Conservation (phyloP, 2,329 filamentous ascomycete genomes). For the Fusarium neocosmosporiellum region DNA sequence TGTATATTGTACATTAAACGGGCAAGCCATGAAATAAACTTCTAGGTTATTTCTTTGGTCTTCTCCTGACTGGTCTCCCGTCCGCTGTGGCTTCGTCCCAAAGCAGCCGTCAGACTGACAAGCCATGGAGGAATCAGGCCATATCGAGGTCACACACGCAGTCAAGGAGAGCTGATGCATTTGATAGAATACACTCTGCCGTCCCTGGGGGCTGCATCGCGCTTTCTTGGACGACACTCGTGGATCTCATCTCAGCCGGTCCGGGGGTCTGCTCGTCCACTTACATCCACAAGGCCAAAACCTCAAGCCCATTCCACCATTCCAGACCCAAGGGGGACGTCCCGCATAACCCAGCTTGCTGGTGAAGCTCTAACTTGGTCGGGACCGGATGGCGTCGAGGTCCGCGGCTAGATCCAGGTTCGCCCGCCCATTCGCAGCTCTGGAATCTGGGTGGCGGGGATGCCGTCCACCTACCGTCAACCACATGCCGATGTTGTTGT, state of each 20-base stretch:
- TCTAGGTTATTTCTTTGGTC: conserved; percentile 27
- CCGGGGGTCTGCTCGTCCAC: conserved; percentile 12
- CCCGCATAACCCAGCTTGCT: neutral
- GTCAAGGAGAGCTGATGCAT: conserved; percentile 9
- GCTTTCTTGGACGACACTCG: conserved; percentile 4
- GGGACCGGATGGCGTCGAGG: conserved; percentile 1
- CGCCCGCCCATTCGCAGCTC: neutral
- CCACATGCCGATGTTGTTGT: conserved; percentile 20
- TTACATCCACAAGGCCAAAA: neutral
- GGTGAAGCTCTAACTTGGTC: neutral
- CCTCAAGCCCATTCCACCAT: conserved; percentile 4
- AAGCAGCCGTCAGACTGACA: conserved; percentile 20
- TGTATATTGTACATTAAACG: neutral
- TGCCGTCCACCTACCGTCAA: conserved; percentile 6
- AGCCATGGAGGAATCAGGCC: conserved; percentile 24
- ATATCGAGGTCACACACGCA: conserved; percentile 30
- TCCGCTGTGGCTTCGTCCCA: conserved; percentile 19
- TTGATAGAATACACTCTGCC: conserved; percentile 18
- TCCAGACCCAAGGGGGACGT: neutral
- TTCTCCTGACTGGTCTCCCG: conserved; percentile 10
- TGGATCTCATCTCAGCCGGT: conserved; percentile 34
- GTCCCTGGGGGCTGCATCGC: conserved; percentile 25
- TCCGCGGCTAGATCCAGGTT: conserved; percentile 11
- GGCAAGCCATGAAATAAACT: conserved; percentile 25
- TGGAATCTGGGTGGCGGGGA: conserved; percentile 11